Percentiles rank a stretch among this genome's conserved stretches.
Evolutionary conservation across 768 basidiomycete genomes (phyloP).

Genomic region (Leccinellum albellum): DNA sequence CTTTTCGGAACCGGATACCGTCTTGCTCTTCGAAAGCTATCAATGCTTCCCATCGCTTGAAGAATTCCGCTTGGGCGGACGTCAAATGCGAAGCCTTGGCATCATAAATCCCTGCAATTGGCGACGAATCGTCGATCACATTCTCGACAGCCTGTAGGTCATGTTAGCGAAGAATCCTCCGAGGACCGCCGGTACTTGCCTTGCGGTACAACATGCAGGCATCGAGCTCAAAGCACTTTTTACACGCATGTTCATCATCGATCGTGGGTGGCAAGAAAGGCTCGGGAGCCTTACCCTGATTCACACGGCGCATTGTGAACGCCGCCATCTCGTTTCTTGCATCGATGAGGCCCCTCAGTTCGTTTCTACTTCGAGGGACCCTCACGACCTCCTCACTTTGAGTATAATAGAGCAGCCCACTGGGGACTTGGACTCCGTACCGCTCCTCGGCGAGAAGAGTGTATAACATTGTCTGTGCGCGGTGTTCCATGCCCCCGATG

Average conservation of each 20-base stretch:
- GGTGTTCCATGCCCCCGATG: constrained; percentile 80
- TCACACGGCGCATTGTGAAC: constrained; percentile 59
- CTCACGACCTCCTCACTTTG: constrained; percentile 84
- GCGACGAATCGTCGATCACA: constrained; percentile 48
- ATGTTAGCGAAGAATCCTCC: not conserved
- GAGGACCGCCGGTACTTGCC: constrained; percentile 35
- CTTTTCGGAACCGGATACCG: constrained; percentile 76
- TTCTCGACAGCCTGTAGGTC: constrained; percentile 61
- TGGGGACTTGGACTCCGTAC: constrained; percentile 77
- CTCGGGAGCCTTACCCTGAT: constrained; percentile 31
- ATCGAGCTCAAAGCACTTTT: constrained; percentile 77
- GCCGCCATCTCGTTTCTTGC: constrained; percentile 82
- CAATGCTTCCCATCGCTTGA: constrained; percentile 86
- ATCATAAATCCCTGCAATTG: constrained; percentile 65
- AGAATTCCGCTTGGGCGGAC: constrained; percentile 64
- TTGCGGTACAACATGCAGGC: constrained; percentile 93
- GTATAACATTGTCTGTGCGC: constrained; percentile 97
- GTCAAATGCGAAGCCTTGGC: constrained; percentile 82
- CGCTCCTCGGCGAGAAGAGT: constrained; percentile 86
- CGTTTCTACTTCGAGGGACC: constrained; percentile 77
- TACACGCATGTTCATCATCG: constrained; percentile 75
- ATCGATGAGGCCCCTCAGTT: constrained; percentile 78
- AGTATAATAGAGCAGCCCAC: constrained; percentile 91
- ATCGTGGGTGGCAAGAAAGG: constrained; percentile 84
- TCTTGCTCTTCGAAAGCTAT: constrained; percentile 87